A percentile compares a stretch with the other conserved stretches of the same genome.
These are phyloP conservation scores for Backusella luteola DNA, from an alignment of 192 early-diverging fungal genomes.

Conservation along the genomic window DNA sequence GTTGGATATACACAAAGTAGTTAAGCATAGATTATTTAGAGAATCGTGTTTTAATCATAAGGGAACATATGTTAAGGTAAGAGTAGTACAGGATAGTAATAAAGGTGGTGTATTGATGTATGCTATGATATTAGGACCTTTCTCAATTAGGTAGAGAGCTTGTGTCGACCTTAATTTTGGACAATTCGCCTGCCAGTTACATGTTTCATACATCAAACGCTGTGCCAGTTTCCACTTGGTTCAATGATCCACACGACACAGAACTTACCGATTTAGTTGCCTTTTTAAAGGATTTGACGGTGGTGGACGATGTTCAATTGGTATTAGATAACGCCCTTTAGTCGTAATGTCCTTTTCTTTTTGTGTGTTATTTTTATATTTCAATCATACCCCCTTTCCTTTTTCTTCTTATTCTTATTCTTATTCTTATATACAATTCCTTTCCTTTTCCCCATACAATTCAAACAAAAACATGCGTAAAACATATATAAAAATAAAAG, in stretches of 20 bases:
- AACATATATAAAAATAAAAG: no score
- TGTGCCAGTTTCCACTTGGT: conserved; percentile 94
- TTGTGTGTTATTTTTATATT: not conserved
- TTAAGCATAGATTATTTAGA: conserved; percentile 93
- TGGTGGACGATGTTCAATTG: conserved; percentile 82
- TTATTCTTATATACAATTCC: not conserved
- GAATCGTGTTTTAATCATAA: conserved; percentile 94
- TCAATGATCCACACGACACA: conserved; percentile 94
- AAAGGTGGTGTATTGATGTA: not conserved
- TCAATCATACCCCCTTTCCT: not conserved
- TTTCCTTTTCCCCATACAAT: not conserved
- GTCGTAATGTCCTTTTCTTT: not conserved
- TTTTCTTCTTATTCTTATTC: not conserved
- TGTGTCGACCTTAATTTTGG: conserved; percentile 84
- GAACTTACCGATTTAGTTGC: conserved; percentile 93
- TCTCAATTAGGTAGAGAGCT: conserved; percentile 86
- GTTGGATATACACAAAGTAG: conserved; percentile 79
- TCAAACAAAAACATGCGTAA: not conserved
- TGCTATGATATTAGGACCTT: conserved; percentile 59
- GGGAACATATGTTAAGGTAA: conserved; percentile 94
- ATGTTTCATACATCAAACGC: conserved; percentile 96
- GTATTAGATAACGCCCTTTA: conserved; percentile 61
- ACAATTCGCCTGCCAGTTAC: conserved; percentile 96
- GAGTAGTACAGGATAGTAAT: not conserved
- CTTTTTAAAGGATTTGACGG: conserved; percentile 89